Evolutionary conservation across 768 basidiomycete species (phyloP).

Genomic region (Mycena leptocephala): DNA sequence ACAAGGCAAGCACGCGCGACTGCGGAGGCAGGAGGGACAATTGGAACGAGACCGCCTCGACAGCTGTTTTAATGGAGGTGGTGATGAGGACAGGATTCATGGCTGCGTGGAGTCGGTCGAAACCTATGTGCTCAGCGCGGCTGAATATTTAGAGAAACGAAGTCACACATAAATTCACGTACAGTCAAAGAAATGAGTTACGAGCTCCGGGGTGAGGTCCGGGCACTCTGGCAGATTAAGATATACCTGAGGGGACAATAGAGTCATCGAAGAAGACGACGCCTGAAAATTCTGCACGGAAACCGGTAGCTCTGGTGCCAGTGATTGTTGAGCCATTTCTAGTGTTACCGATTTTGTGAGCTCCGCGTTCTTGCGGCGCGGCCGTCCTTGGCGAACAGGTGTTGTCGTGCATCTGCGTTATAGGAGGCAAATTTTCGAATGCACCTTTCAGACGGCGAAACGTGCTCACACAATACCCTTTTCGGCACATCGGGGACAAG

Average conservation of each 20-base stretch:
- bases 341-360: background rate
- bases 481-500: conserved; percentile 9
- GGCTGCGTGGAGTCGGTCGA: background rate
- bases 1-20: conserved; percentile 14
- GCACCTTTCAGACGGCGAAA: background rate
- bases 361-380: no score
- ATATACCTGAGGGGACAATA: background rate
- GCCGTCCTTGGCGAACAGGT: background rate
- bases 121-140: background rate
- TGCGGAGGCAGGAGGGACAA: background rate
- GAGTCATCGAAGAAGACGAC: background rate
- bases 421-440: background rate
- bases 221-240: background rate
- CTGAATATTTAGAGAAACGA: background rate
- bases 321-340: background rate
- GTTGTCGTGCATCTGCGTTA: conserved; percentile 1
- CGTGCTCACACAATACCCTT: background rate
- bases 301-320: background rate
- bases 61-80: background rate
- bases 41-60: background rate
- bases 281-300: background rate
- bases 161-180: background rate
- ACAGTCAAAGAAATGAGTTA: background rate
- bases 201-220: background rate
- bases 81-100: background rate